These are phyloP conservation scores for Mortierella sp. DNA, from an alignment of 371 early-diverging fungal genomes.

Conservation along the genomic window DNA sequence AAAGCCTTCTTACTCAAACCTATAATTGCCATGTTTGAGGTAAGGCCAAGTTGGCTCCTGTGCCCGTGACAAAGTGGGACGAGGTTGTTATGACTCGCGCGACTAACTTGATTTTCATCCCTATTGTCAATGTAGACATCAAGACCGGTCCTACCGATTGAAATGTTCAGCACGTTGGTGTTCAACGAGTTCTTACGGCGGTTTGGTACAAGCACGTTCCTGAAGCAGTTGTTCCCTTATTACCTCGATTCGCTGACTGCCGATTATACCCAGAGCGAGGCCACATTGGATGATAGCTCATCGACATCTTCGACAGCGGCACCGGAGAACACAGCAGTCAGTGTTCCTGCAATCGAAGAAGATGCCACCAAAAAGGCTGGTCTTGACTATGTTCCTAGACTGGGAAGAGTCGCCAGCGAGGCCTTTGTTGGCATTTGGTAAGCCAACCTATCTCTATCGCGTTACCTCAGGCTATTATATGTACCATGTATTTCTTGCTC, in stretches of 20 bases:
- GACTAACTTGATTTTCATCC: not conserved
- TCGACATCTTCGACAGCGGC: slow-evolving; percentile 21
- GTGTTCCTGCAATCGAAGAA: slow-evolving; percentile 29
- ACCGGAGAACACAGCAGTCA: not conserved
- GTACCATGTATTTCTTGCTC: not conserved
- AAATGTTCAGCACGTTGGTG: slow-evolving; percentile 61
- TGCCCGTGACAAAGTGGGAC: not conserved
- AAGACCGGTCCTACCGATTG: slow-evolving; percentile 67
- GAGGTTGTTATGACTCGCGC: not conserved
- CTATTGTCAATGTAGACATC: slow-evolving; percentile 57
- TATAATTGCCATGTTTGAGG: slow-evolving; percentile 74
- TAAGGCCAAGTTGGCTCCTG: slow-evolving; percentile 15
- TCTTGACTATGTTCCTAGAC: slow-evolving; percentile 22
- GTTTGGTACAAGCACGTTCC: slow-evolving; percentile 68
- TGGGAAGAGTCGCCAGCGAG: slow-evolving; percentile 61
- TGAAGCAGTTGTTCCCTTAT: slow-evolving; percentile 73
- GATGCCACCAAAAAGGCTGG: slow-evolving; percentile 21
- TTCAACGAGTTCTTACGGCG: slow-evolving; percentile 68
- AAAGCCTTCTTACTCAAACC: slow-evolving; percentile 69
- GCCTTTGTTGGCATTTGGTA: slow-evolving; percentile 67
- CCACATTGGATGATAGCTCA: slow-evolving; percentile 30
- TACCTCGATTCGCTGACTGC: slow-evolving; percentile 70
- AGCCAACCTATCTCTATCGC: not conserved
- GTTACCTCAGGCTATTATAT: not conserved
- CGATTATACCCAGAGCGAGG: slow-evolving; percentile 39